Evolutionary conservation across 2,329 filamentous ascomycete genomes (phyloP).

Genomic region (Sphaerulina musiva): DNA sequence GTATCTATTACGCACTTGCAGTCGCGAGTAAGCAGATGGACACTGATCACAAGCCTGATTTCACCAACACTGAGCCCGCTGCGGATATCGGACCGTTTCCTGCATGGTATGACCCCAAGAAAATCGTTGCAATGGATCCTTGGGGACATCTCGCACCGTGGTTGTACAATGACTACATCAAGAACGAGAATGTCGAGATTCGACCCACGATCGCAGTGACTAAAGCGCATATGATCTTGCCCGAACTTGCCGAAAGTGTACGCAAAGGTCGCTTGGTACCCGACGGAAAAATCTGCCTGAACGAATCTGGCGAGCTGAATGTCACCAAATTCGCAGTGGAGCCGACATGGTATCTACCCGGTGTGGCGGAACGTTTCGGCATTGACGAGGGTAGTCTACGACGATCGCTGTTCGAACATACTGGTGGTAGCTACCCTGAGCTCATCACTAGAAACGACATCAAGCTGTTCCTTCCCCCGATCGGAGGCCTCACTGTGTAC

Average conservation of each 20-base stretch:
- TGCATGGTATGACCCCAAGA: conserved; percentile 81
- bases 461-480: conserved; percentile 91
- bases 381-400: conserved; percentile 88
- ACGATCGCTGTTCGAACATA: conserved; percentile 86
- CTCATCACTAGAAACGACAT: conserved; percentile 91
- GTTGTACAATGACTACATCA: conserved; percentile 72
- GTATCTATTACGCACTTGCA: conserved; percentile 89
- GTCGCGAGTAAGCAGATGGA: conserved; percentile 86
- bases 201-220: conserved; percentile 82
- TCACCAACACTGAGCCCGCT: conserved; percentile 87
- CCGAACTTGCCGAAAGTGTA: conserved; percentile 86
- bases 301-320: conserved; percentile 75
- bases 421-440: conserved; percentile 92
- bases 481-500: conserved; percentile 92
- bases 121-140: conserved; percentile 97
- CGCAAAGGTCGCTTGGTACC: conserved; percentile 64
- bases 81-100: conserved; percentile 80
- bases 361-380: conserved; percentile 80
- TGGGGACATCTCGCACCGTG: conserved; percentile 81
- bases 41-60: conserved; percentile 69
- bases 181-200: conserved; percentile 60
- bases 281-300: conserved; percentile 87
- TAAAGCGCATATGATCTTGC: conserved; percentile 91
- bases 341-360: conserved; percentile 59
- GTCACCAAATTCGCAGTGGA: conserved; percentile 97